Base-by-base conservation (phyloP, 192 early-diverging fungal species). In the Piromyces finnis region DNA sequence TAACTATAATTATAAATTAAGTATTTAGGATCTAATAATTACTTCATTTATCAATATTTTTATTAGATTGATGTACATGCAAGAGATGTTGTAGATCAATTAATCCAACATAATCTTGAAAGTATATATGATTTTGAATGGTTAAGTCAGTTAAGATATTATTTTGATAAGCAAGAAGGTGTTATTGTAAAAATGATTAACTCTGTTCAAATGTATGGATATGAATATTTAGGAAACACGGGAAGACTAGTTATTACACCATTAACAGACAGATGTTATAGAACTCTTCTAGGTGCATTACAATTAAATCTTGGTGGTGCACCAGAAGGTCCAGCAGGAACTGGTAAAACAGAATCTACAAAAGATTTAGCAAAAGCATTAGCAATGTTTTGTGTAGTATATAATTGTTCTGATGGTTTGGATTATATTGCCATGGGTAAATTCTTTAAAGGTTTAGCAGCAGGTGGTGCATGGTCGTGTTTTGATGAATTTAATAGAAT, bases 351-450 rank as follows among this genome's bases (percentile, higher is more conserved):
- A 7, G 89, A 90, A 79, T 85, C 89, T 11, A 86, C 87, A 9
- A 90, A 90, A 79, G 89, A 90, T 84, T 84, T 90, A n/a, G 89
- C 89, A 32, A 90, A 90, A 77, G 89, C 89, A 35, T 82, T 90
- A 27, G 89, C 89, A 28, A 90, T 90, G 89, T 90, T 90, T 83
- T 90, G 89, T 84, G 89, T 90, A 12, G 89, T 90, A 17, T 90
- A 89, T 82, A 90, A 90, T 79, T 90, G 89, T 81, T 90, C 89
- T 32, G 89, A 90, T 81, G 89, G 89, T 78, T 82, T 90, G 30
- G 89, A 90, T 81, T 90, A 88, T 79, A 89, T 90, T 83, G 89
- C 89, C 15, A 90, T 90, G 89, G 89, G 89, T 17, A 90, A 90
- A 82, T 90, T 90, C 81, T 90, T 90, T 81, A 90, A 90, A 78